Evolutionary conservation across 169 alveolate species (phyloP).

Genomic region (Cryptosporidium tyzzeri): DNA sequence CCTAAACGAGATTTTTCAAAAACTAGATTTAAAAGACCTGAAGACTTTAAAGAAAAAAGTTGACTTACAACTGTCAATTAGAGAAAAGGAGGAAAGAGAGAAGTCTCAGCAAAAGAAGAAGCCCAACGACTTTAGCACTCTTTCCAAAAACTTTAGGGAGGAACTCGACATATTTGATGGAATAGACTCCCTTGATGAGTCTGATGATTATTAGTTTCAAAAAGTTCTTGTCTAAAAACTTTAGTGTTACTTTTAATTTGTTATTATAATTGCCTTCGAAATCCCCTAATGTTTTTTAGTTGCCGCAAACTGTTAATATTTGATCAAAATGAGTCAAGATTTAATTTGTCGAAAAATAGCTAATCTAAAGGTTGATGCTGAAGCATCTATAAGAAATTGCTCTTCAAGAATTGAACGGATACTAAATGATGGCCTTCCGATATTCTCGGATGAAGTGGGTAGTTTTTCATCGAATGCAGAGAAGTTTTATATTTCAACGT

Average conservation of each 20-base stretch:
- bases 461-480: conserved; percentile 51
- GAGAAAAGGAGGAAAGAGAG: conserved; percentile 58
- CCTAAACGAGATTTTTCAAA: conserved; percentile 57
- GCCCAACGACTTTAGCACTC: conserved; percentile 28
- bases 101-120: conserved; percentile 65
- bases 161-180: conserved; percentile 75
- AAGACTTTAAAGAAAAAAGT: conserved; percentile 63
- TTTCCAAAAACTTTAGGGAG: conserved; percentile 55
- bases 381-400: conserved; percentile 22
- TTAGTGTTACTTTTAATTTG: conserved; percentile 15
- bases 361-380: background rate
- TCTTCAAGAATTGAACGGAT: conserved; percentile 67
- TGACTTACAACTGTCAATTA: conserved; percentile 29
- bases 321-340: conserved; percentile 12
- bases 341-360: conserved; percentile 19
- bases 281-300: background rate
- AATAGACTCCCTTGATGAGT: conserved; percentile 63
- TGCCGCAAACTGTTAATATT: conserved; percentile 24
- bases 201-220: conserved; percentile 51
- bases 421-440: conserved; percentile 23
- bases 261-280: background rate
- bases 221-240: background rate
- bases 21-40: conserved; percentile 60
- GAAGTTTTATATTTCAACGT: conserved; percentile 43
- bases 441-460: conserved; percentile 53